Evolutionary conservation across 73 alveolate genomes (phyloP), one percentile per base, ranked within the genome.

Genomic region (Symbiodinium natans): DNA sequence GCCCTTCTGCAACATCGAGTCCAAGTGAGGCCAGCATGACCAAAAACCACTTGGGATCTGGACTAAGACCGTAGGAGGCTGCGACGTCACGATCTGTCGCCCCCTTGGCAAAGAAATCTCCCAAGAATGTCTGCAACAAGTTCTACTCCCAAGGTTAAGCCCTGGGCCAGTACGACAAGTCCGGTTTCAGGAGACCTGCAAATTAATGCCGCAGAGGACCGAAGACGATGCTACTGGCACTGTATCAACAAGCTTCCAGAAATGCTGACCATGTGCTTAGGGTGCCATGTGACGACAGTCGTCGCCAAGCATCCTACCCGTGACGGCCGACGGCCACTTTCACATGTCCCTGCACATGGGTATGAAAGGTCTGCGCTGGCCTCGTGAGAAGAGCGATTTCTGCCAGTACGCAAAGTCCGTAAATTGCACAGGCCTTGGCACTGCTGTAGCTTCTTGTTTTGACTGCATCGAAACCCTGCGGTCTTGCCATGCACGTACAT

Each of bases 321-420:
- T n/a, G n/a, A n/a, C n/a, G n/a, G n/a, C n/a, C n/a, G n/a, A n/a
- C n/a, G n/a, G n/a, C n/a, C n/a, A n/a, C n/a, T n/a, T n/a, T n/a
- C n/a, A n/a, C n/a, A n/a, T n/a, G n/a, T n/a, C n/a, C 59, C 59
- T 13, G 59, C 59, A 6, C 59, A 9, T 46, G 6, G 13, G 13
- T 6, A 46, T 9, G 13, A 6, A 6, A 46, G 59, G 59, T 46
- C 6, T 46, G 59, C 27, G 77, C 29, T 2, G 82, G 97, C 97
- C 97, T 90, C 97, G 43, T 3, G 97, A 90, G 88, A 90, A 90
- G 33, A 90, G 97, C 40, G 89, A 71, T 89, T 90, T 90, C 77
- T 90, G 97, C 97, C 97, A 90, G 68, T 90, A 90, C 40, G 97
- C 97, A 27, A 90, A 90, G 89, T 90, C 97, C 0, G 97, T 90